phyloP scores from a whole-genome alignment of 495 filamentous ascomycete genomes.

The Acidomyces sp. region DNA sequence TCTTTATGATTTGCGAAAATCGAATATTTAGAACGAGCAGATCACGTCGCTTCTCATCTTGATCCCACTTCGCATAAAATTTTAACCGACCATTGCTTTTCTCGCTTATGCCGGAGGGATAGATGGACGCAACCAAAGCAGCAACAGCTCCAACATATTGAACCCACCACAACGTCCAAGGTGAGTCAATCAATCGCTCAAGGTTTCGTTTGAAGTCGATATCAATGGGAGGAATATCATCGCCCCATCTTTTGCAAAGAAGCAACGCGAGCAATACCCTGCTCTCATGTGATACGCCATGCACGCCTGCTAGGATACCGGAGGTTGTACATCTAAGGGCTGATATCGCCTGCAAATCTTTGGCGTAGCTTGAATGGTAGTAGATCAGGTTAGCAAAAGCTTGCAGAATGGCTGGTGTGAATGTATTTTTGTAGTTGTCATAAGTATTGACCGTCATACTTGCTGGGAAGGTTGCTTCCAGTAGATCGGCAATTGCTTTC shows the following conservation, averaged over 20 bases:
- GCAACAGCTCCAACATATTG: slow-evolving; percentile 47
- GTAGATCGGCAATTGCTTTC: slow-evolving; percentile 15
- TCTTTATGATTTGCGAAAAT: slow-evolving; percentile 11
- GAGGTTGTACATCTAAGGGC: slow-evolving; percentile 61
- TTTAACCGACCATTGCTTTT: neutral
- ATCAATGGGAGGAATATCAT: slow-evolving; percentile 45
- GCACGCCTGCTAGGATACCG: slow-evolving; percentile 48
- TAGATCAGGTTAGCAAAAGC: slow-evolving; percentile 38
- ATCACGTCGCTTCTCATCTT: slow-evolving; percentile 11
- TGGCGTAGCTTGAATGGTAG: slow-evolving; percentile 38
- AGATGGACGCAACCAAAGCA: slow-evolving; percentile 31
- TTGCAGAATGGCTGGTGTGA: slow-evolving; percentile 34
- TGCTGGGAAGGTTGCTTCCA: slow-evolving; percentile 34
- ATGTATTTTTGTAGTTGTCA: slow-evolving; percentile 22
- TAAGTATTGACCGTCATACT: slow-evolving; percentile 20
- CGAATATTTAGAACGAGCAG: slow-evolving; percentile 16
- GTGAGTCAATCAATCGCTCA: slow-evolving; percentile 33
- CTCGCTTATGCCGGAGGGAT: slow-evolving; percentile 37
- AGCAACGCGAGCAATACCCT: slow-evolving; percentile 60
- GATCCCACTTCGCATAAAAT: slow-evolving; percentile 27
- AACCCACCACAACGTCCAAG: slow-evolving; percentile 46
- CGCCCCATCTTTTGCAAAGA: slow-evolving; percentile 66
- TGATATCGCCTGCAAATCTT: slow-evolving; percentile 45
- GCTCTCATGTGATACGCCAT: slow-evolving; percentile 59
- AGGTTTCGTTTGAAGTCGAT: slow-evolving; percentile 25